Conservation (phyloP, 257 asterid genomes). For the Galeopsis tetrahit region DNA sequence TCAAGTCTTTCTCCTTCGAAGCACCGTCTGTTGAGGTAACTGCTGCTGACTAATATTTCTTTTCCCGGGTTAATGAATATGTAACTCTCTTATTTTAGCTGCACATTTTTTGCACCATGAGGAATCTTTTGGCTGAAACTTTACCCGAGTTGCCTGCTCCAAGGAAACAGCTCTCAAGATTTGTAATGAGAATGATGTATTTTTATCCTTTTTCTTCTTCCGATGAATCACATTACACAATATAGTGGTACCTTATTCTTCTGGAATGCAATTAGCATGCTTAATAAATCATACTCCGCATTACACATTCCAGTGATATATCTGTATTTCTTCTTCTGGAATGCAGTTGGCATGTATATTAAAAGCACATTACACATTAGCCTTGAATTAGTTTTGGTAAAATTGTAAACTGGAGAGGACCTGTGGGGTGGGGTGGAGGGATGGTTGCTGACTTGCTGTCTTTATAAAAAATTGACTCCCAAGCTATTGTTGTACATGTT, state of each 20-base stretch:
- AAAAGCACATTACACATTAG: neutral
- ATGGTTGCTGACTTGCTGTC: too few relatives aligned
- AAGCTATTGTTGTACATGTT: neutral
- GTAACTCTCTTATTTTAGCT: slow-evolving; percentile 18
- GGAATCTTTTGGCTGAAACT: slow-evolving; percentile 7
- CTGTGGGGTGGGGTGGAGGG: too few relatives aligned
- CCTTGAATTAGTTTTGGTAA: neutral
- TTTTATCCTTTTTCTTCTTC: neutral
- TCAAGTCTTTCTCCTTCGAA: slow-evolving; percentile 40
- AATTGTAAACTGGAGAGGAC: neutral
- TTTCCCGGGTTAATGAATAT: slow-evolving; percentile 23
- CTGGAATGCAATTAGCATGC: slow-evolving; percentile 3
- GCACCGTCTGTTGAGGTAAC: slow-evolving; percentile 41
- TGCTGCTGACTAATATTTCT: slow-evolving; percentile 23
- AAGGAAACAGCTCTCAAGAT: slow-evolving; percentile 9
- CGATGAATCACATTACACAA: neutral
- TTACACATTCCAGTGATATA: neutral
- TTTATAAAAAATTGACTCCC: too few relatives aligned
- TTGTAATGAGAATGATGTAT: neutral
- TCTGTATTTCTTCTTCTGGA: neutral
- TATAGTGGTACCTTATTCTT: neutral
- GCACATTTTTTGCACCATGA: slow-evolving; percentile 15
- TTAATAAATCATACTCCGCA: neutral
- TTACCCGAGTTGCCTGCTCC: neutral
- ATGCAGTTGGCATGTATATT: neutral